These are phyloP conservation scores for Rhizomucor pusillus DNA, from an alignment of 371 early-diverging fungal genomes.

Conservation along the genomic window DNA sequence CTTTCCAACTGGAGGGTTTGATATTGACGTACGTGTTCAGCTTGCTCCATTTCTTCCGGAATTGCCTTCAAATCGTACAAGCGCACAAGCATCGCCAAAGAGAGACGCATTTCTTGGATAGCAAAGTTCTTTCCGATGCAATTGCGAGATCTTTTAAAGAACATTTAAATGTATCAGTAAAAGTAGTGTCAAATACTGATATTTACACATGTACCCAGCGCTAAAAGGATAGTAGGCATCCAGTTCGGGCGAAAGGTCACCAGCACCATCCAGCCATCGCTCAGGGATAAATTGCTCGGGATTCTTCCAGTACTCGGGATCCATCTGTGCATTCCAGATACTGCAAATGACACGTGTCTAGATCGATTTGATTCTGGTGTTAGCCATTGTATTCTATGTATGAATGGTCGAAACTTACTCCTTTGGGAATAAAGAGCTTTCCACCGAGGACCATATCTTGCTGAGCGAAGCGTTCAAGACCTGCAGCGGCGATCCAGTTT, in stretches of 20 bases:
- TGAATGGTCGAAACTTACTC: conserved; percentile 2
- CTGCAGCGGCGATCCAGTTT: conserved; percentile 24
- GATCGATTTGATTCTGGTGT: too few species aligned
- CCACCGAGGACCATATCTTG: conserved; percentile 16
- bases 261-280: conserved; percentile 26
- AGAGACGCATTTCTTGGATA: conserved; percentile 44
- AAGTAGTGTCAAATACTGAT: too few species aligned
- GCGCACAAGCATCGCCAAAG: conserved; percentile 30
- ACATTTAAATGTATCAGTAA: neutral
- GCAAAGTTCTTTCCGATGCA: conserved; percentile 56
- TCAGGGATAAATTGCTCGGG: conserved; percentile 27
- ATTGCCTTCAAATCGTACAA: conserved; percentile 27
- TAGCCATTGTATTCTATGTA: too few species aligned
- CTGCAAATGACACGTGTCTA: conserved; percentile 9
- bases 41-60: conserved; percentile 20
- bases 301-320: conserved; percentile 25
- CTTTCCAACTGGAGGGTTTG: conserved; percentile 24
- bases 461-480: conserved; percentile 18
- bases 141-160: conserved; percentile 37
- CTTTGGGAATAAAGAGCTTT: conserved; percentile 16
- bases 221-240: conserved; percentile 45
- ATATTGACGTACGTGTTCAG: conserved; percentile 18
- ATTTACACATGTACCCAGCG: too few species aligned
- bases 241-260: conserved; percentile 3
- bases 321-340: conserved; percentile 19